A percentile compares a stretch with the other conserved stretches of the same genome.
Conservation (phyloP, 2,329 filamentous ascomycete genomes). For the Fusarium sp. region DNA sequence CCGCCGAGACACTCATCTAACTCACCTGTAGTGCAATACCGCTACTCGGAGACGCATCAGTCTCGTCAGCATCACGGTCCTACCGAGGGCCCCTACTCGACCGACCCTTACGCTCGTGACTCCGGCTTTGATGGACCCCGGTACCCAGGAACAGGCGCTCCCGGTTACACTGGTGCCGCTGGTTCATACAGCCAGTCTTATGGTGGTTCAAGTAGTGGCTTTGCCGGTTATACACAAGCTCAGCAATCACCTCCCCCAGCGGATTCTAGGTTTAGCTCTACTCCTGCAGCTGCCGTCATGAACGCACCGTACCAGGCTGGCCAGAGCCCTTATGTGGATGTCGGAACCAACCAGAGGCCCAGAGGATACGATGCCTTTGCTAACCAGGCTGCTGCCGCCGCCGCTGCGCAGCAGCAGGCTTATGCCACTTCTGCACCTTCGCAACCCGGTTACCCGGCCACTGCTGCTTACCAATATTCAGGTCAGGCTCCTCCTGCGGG, state of each 20-base stretch:
- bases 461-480: conserved; percentile 51
- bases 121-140: conserved; percentile 57
- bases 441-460: conserved; percentile 50
- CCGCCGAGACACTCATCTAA: conserved; percentile 67
- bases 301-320: conserved; percentile 48
- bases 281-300: conserved; percentile 49
- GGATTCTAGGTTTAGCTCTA: conserved; percentile 50
- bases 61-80: conserved; percentile 63
- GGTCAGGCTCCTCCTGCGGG: conserved; percentile 52
- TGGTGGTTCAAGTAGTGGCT: conserved; percentile 49
- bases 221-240: conserved; percentile 49
- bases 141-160: conserved; percentile 63
- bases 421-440: conserved; percentile 50
- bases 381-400: conserved; percentile 47
- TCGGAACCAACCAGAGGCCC: conserved; percentile 52
- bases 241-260: conserved; percentile 50
- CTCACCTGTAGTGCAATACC: conserved; percentile 68
- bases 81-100: conserved; percentile 53
- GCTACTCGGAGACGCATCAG: conserved; percentile 64
- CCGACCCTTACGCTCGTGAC: conserved; percentile 56
- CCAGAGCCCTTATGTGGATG: conserved; percentile 53
- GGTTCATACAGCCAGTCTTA: conserved; percentile 51
- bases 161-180: conserved; percentile 61
- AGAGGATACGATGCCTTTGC: conserved; percentile 51
- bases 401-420: conserved; percentile 48